Conservation (phyloP, 129 eudicot genomes). For the Deinandra increscens region DNA sequence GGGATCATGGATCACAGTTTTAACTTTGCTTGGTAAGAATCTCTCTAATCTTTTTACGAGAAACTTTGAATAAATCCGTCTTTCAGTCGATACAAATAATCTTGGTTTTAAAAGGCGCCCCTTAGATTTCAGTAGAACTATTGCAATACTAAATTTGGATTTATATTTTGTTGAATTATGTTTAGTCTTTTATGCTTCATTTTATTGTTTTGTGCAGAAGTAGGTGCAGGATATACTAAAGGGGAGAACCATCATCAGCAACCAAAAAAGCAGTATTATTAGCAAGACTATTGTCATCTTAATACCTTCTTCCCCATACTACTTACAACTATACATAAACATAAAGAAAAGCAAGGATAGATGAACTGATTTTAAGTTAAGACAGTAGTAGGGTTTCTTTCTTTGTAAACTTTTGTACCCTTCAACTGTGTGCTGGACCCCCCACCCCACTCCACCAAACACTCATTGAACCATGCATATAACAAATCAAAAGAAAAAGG, state of each 20-base stretch:
- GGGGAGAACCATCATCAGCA: constrained; percentile 35
- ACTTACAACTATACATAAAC: constrained; percentile 69
- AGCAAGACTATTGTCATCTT: constrained; percentile 63
- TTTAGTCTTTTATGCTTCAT: constrained; percentile 11
- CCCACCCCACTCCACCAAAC: constrained; percentile 34
- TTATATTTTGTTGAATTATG: constrained; percentile 6
- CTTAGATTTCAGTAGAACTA: not conserved
- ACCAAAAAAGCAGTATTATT: constrained; percentile 42
- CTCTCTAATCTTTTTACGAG: not conserved
- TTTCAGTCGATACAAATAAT: not conserved
- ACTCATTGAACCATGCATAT: constrained; percentile 46
- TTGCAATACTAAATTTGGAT: constrained; percentile 13
- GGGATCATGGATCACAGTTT: constrained; percentile 44
- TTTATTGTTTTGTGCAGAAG: constrained; percentile 52
- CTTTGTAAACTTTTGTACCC: constrained; percentile 67
- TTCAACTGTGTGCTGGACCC: constrained; percentile 73
- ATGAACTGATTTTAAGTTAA: constrained; percentile 73
- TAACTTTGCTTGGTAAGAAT: constrained; percentile 52
- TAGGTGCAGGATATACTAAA: constrained; percentile 42
- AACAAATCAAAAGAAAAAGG: constrained; percentile 44
- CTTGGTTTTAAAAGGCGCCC: too few relatives aligned
- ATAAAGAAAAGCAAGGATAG: constrained; percentile 59
- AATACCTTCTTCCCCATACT: constrained; percentile 57
- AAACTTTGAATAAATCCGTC: not conserved
- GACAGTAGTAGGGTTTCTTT: constrained; percentile 73